Evolutionary conservation across 2,329 filamentous ascomycete genomes (phyloP).

Genomic region (Colletotrichum sp.): DNA sequence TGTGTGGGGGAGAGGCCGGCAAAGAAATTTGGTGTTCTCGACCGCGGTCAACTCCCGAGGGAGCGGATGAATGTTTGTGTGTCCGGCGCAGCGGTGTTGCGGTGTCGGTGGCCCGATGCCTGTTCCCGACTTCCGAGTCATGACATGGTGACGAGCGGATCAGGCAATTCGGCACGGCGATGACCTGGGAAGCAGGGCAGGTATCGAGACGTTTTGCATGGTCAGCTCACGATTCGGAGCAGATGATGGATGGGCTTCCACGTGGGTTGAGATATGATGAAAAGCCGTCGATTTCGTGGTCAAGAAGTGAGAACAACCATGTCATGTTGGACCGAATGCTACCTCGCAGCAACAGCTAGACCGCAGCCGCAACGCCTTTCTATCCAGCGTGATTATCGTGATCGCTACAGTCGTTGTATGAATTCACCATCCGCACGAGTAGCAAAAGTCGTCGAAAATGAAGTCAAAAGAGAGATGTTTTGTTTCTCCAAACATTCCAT

Average conservation of each 20-base stretch:
- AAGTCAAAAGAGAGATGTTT: background rate
- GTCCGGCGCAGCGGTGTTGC: background rate
- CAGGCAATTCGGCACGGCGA: background rate
- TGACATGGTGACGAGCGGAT: background rate
- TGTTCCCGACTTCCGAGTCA: constrained; percentile 2
- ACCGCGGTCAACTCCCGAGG: constrained; percentile 13
- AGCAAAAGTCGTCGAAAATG: background rate
- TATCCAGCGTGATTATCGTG: background rate
- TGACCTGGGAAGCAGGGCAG: background rate
- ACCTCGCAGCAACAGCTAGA: background rate
- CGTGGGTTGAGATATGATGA: background rate
- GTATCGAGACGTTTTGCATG: background rate
- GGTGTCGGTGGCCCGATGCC: background rate
- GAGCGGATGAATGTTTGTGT: background rate
- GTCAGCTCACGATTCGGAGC: background rate
- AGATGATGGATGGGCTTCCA: background rate
- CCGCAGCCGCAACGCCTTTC: background rate
- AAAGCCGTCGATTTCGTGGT: background rate
- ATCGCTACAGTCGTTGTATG: background rate
- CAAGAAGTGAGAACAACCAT: background rate
- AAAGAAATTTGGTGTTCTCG: background rate
- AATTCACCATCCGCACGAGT: background rate
- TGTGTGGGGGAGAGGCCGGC: constrained; percentile 2
- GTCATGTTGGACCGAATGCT: background rate
- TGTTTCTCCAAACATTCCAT: background rate